Conservation (phyloP, 441 rosid species). For the Erodium moschatum region DNA sequence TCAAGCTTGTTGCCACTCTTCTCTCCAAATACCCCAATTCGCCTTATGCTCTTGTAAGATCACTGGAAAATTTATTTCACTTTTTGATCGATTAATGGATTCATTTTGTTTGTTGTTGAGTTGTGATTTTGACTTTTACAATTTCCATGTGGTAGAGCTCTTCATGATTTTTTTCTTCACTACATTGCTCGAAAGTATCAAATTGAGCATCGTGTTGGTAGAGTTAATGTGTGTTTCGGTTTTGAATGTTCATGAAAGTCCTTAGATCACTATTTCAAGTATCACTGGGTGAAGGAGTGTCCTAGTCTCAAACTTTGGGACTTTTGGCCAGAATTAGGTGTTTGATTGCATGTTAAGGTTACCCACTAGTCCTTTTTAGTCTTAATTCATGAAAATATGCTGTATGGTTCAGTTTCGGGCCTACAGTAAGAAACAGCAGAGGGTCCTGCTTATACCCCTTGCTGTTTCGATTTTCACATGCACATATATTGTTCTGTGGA, state of each 20-base stretch:
- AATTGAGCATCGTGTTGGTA: slow-evolving; percentile 4
- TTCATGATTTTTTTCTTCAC: background rate
- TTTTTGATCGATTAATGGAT: background rate
- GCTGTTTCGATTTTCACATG: background rate
- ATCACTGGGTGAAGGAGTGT: background rate
- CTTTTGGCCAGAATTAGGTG: background rate
- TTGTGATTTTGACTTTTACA: background rate
- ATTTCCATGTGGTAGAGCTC: background rate
- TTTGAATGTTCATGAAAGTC: background rate
- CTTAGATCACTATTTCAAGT: background rate
- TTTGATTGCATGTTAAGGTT: background rate
- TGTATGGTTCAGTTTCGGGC: background rate
- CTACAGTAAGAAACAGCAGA: background rate
- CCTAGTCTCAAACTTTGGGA: background rate
- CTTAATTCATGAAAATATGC: background rate
- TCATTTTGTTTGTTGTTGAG: background rate
- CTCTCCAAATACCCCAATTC: slow-evolving; percentile 85
- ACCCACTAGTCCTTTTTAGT: background rate
- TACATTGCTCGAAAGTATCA: background rate
- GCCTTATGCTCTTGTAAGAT: slow-evolving; percentile 78
- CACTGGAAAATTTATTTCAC: background rate
- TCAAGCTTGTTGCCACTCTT: slow-evolving; percentile 61
- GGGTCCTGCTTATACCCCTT: background rate
- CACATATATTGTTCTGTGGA: background rate
- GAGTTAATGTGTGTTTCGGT: background rate